phyloP scores from a whole-genome alignment of 306 rosid genomes.

The Astragalus membranaceus region DNA sequence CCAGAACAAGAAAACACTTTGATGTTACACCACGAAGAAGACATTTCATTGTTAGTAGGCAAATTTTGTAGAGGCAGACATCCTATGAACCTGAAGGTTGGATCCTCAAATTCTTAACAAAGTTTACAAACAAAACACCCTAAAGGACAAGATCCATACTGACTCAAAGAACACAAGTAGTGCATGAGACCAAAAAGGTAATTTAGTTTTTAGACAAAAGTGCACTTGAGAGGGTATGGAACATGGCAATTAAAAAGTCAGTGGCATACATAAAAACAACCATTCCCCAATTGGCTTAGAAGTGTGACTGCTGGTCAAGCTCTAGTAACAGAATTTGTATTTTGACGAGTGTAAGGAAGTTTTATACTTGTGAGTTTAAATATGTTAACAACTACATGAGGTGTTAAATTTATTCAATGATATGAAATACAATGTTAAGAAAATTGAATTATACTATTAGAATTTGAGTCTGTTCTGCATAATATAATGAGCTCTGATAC shows the following conservation, averaged over 20 bases:
- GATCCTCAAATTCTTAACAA: slow-evolving; percentile 6
- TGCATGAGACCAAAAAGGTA: background rate
- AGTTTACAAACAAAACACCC: background rate
- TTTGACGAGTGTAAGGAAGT: background rate
- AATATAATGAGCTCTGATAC: background rate
- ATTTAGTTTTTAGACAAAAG: background rate
- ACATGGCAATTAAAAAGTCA: background rate
- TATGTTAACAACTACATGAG: background rate
- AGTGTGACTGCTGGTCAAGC: background rate
- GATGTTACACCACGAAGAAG: background rate
- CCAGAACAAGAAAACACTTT: background rate
- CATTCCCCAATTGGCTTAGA: background rate
- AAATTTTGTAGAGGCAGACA: background rate
- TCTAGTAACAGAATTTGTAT: background rate
- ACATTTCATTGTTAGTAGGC: background rate
- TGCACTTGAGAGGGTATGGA: background rate
- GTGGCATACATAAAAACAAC: background rate
- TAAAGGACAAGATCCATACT: slow-evolving; percentile 15
- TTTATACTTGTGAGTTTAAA: background rate
- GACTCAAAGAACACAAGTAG: slow-evolving; percentile 1
- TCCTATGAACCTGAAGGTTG: background rate
- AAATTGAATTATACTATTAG: background rate
- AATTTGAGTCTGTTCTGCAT: background rate
- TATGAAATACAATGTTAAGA: background rate
- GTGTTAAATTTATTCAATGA: background rate